phyloP scores from a whole-genome alignment of 441 rosid species.

The Erodium moschatum region DNA sequence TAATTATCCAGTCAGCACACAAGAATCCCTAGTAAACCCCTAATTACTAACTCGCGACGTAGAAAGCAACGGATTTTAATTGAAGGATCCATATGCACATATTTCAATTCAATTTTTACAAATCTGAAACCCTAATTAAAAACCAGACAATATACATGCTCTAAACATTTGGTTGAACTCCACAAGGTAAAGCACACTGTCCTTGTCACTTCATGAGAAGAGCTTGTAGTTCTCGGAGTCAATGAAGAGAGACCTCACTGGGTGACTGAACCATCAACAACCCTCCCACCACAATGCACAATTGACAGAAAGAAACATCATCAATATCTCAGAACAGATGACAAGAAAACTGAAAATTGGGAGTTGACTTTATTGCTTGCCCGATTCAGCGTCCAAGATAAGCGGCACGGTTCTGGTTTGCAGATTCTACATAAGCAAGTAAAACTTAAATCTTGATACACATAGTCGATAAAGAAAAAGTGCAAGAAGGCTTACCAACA shows the following conservation, averaged over 20 bases:
- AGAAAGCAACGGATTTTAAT: too few relatives aligned
- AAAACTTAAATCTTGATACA: too few relatives aligned
- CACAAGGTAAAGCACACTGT: not conserved
- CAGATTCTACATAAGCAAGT: constrained; percentile 51
- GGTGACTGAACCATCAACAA: constrained; percentile 51
- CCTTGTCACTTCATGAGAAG: constrained; percentile 40
- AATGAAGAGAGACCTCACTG: constrained; percentile 48
- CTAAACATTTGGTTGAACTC: not conserved
- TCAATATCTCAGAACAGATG: not conserved
- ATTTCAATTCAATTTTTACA: too few relatives aligned
- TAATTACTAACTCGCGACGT: too few relatives aligned
- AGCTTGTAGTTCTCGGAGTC: constrained; percentile 45
- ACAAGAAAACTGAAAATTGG: too few relatives aligned
- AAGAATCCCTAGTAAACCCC: too few relatives aligned
- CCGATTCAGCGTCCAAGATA: constrained; percentile 68
- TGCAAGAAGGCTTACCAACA: constrained; percentile 41
- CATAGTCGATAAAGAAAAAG: too few relatives aligned
- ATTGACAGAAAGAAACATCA: constrained; percentile 27
- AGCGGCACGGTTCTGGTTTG: constrained; percentile 55
- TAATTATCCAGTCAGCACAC: too few relatives aligned
- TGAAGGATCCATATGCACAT: too few relatives aligned
- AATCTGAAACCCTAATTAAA: too few relatives aligned
- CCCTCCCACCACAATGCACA: constrained; percentile 57
- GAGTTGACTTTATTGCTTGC: constrained; percentile 34
- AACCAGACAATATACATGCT: too few relatives aligned